Conservation (phyloP, 257 asterid genomes). For the Solanum bukasovii region DNA sequence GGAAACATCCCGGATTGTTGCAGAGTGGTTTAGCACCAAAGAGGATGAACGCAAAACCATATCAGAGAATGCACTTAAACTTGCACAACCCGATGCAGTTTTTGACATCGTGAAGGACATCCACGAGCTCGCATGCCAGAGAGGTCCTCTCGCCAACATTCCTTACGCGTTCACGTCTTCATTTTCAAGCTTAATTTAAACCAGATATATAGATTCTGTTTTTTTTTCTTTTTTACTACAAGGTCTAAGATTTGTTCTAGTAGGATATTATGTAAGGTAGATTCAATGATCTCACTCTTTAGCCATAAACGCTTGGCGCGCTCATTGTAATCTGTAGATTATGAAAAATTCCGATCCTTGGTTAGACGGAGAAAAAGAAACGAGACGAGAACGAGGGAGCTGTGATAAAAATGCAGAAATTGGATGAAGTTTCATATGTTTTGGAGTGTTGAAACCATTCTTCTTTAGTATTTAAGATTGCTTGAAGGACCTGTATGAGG, state of each 20-base stretch:
- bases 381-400: background rate
- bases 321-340: background rate
- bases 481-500: background rate
- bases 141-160: conserved; percentile 59
- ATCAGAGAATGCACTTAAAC: conserved; percentile 73
- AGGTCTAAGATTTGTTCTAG: conserved; percentile 5
- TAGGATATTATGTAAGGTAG: conserved; percentile 28
- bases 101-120: conserved; percentile 92
- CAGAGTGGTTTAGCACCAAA: conserved; percentile 89
- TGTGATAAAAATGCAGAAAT: background rate
- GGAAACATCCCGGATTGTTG: conserved; percentile 63
- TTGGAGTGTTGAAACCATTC: background rate
- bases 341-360: background rate
- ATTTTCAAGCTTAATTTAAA: conserved; percentile 55
- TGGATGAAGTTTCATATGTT: background rate
- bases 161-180: conserved; percentile 83
- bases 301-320: background rate
- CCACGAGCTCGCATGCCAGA: conserved; percentile 76
- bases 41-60: conserved; percentile 48
- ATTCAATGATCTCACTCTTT: conserved; percentile 27
- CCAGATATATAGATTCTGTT: background rate
- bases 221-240: background rate
- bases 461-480: background rate
- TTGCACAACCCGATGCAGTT: conserved; percentile 85
- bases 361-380: background rate